phyloP scores from a whole-genome alignment of 2,329 filamentous ascomycete species.

The Plenodomus tracheiphilus region DNA sequence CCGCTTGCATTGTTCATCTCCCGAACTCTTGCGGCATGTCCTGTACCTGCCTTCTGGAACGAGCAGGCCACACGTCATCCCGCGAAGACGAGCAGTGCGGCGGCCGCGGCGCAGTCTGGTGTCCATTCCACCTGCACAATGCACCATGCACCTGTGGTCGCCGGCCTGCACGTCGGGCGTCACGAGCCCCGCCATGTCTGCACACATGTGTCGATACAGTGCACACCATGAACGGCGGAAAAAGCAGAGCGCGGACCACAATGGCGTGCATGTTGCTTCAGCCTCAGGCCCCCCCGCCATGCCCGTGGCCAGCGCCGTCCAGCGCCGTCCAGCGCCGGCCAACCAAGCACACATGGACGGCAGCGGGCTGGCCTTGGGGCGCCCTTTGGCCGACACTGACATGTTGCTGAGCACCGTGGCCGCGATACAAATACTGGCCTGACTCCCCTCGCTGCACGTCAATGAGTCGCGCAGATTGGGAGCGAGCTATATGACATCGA shows the following conservation, averaged over 20 bases:
- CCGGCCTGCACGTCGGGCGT: too few species aligned
- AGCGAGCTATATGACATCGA: constrained; percentile 14
- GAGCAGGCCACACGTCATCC: constrained; percentile 4
- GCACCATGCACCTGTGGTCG: too few species aligned
- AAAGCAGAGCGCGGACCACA: constrained; percentile 35
- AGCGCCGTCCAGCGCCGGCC: too few species aligned
- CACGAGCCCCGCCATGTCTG: too few species aligned
- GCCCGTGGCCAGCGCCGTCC: background rate
- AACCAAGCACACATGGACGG: background rate
- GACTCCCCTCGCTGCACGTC: constrained; percentile 16
- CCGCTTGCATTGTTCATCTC: constrained; percentile 25
- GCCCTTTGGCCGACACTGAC: background rate
- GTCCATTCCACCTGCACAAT: too few species aligned
- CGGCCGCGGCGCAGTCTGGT: too few species aligned
- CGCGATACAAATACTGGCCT: constrained; percentile 13
- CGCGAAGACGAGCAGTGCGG: too few species aligned
- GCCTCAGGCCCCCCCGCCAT: constrained; percentile 15
- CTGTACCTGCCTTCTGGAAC: background rate
- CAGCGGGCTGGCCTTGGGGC: too few species aligned
- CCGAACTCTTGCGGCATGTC: too few species aligned
- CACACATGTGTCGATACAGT: too few species aligned
- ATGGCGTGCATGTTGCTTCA: constrained; percentile 17
- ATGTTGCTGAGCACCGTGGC: constrained; percentile 1
- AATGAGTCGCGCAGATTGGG: constrained; percentile 19
- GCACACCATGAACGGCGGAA: constrained; percentile 14